Base-by-base conservation (phyloP, 2,329 filamentous ascomycete genomes). In the Colletotrichum euphorbiae region DNA sequence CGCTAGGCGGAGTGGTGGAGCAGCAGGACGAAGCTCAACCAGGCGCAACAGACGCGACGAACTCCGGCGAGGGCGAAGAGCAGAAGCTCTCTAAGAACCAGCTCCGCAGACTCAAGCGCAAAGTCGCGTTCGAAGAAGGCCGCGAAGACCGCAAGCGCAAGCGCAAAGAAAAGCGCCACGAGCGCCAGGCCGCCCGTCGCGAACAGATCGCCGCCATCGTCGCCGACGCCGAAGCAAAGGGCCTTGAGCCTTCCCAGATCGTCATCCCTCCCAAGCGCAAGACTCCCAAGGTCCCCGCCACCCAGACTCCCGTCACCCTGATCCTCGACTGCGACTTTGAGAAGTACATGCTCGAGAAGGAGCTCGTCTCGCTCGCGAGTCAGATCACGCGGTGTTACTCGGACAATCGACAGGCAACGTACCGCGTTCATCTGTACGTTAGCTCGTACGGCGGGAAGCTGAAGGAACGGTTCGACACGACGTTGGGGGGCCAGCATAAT, bases 301-400 rank as follows among this genome's bases (percentile, higher is more conserved):
- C 84, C 55, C 87, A 89, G 63, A 85, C 97, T 0, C 94, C 94
- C 2, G 82, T 98, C 21, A 88, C 93, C 0, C 82, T 99, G 72
- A 84, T 99, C 67, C 82, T 99, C 70, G 96, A 99, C 81, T 98
- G 95, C 80, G 90, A 92, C 72, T 99, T 97, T 77, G 94, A 99
- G 77, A 84, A 92, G 46, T 87, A 94, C 75, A 99, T 99, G 96
- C 85, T 85, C 57, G 92, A 95, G 42, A 91, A 92, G 73, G 96
- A 99, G 80, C 84, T 92, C 33, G 90, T 94, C 62, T 97, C 93
- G 4, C 85, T 99, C 12, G 88, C 89, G 1, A 88, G 90, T 65
- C 96, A 99, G 79, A 85, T 99, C 70, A 97, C 93, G 8, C 85
- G 96, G 64, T 91, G 88, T 66, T 99, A 99, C 80, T 93, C 94